Conservation (phyloP, 2,329 filamentous ascomycete species). For the Ascochyta viciae-villosae region DNA sequence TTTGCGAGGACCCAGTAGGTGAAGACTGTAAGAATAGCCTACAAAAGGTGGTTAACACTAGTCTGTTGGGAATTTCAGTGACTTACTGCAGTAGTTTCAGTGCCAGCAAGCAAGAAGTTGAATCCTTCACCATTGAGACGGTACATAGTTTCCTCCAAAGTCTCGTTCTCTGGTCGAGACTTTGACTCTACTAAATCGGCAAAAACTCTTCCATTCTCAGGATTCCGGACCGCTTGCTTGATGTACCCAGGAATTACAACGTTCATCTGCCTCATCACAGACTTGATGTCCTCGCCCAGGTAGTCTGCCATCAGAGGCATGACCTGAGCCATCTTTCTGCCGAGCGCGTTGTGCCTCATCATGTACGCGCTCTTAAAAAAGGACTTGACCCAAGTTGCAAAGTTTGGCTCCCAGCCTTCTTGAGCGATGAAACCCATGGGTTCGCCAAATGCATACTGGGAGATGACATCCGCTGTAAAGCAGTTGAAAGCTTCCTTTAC, state of each 20-base stretch:
- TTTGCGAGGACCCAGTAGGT: slow-evolving; percentile 46
- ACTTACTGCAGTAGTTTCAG: slow-evolving; percentile 37
- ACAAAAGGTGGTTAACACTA: not conserved
- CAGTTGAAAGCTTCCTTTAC: slow-evolving; percentile 40
- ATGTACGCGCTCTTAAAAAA: slow-evolving; percentile 38
- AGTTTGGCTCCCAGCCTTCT: slow-evolving; percentile 38
- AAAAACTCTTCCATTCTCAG: slow-evolving; percentile 36
- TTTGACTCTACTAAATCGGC: slow-evolving; percentile 31
- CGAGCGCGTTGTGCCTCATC: slow-evolving; percentile 36
- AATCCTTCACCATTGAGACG: slow-evolving; percentile 34
- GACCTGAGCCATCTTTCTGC: slow-evolving; percentile 31
- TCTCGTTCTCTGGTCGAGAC: slow-evolving; percentile 29
- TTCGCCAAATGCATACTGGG: slow-evolving; percentile 37
- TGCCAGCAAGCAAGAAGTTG: slow-evolving; percentile 35
- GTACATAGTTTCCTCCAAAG: slow-evolving; percentile 22
- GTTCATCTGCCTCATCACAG: slow-evolving; percentile 36
- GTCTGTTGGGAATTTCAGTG: not conserved
- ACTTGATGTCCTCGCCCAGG: slow-evolving; percentile 35
- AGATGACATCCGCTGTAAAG: slow-evolving; percentile 37
- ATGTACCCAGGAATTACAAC: slow-evolving; percentile 36
- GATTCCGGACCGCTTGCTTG: slow-evolving; percentile 29
- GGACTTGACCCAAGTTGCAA: slow-evolving; percentile 36
- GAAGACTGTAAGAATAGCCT: slow-evolving; percentile 41
- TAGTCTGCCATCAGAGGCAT: slow-evolving; percentile 38
- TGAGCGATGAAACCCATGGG: slow-evolving; percentile 38